These are phyloP conservation scores for Penicillium sp. DNA, from an alignment of 2,329 filamentous ascomycete species.

Conservation along the genomic window DNA sequence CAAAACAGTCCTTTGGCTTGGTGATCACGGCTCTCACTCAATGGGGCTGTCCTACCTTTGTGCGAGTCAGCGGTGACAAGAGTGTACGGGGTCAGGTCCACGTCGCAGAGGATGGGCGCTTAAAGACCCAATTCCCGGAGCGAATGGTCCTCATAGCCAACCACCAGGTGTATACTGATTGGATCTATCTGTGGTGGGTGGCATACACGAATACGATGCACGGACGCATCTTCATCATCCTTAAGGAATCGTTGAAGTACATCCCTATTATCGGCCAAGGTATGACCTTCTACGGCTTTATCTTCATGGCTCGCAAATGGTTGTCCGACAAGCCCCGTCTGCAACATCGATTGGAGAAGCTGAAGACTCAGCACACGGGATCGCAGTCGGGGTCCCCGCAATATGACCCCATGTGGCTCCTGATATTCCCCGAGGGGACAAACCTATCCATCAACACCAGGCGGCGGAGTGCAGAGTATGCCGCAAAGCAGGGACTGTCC, in stretches of 20 bases:
- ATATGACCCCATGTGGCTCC: slow-evolving; percentile 57
- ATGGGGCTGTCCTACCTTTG: slow-evolving; percentile 55
- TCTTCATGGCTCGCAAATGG: slow-evolving; percentile 58
- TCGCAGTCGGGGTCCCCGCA: slow-evolving; percentile 41
- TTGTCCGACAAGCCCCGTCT: slow-evolving; percentile 52
- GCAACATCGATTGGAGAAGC: slow-evolving; percentile 48
- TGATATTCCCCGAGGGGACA: slow-evolving; percentile 59
- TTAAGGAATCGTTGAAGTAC: slow-evolving; percentile 57
- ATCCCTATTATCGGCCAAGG: slow-evolving; percentile 55
- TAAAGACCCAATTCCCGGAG: slow-evolving; percentile 53
- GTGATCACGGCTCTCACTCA: slow-evolving; percentile 56
- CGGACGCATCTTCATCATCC: slow-evolving; percentile 57
- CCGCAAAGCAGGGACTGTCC: slow-evolving; percentile 50
- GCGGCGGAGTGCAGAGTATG: slow-evolving; percentile 47
- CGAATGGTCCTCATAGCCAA: slow-evolving; percentile 56
- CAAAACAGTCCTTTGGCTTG: slow-evolving; percentile 57
- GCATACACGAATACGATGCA: slow-evolving; percentile 58
- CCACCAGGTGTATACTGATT: slow-evolving; percentile 61
- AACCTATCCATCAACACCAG: slow-evolving; percentile 52
- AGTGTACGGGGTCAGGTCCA: slow-evolving; percentile 53
- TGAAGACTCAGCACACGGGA: slow-evolving; percentile 45
- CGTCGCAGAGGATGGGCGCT: slow-evolving; percentile 48
- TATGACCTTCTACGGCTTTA: slow-evolving; percentile 58
- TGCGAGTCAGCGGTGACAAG: slow-evolving; percentile 54
- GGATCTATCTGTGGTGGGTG: slow-evolving; percentile 61